Conservation (phyloP, 805 yeast species). For the Barnettozyma wickerhamii region DNA sequence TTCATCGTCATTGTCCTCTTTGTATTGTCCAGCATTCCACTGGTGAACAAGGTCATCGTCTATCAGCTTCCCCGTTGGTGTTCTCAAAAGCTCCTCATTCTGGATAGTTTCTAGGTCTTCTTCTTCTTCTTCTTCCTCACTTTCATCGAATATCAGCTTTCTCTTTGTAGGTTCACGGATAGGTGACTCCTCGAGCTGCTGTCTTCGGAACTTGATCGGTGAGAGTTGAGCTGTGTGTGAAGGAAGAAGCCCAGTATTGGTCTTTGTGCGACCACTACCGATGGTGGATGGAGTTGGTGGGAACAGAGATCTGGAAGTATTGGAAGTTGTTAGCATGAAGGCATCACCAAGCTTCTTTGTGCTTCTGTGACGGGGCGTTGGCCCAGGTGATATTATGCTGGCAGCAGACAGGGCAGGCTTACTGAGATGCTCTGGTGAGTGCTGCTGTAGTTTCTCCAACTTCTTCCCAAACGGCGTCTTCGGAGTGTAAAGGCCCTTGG, state of each 20-base stretch:
- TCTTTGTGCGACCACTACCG: slow-evolving; percentile 25
- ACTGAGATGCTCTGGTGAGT: slow-evolving; percentile 8
- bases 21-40: slow-evolving; percentile 28
- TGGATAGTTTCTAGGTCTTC: slow-evolving; percentile 12
- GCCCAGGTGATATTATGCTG: slow-evolving; percentile 17
- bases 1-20: slow-evolving; percentile 19
- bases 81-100: slow-evolving; percentile 13
- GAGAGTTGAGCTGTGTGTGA: slow-evolving; percentile 6
- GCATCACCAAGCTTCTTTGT: slow-evolving; percentile 16
- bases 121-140: slow-evolving; percentile 13
- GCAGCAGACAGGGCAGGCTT: slow-evolving; percentile 7
- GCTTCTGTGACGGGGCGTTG: slow-evolving; percentile 22
- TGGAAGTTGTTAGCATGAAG: slow-evolving; percentile 4
- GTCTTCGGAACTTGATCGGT: slow-evolving; percentile 10
- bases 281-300: slow-evolving; percentile 29
- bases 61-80: slow-evolving; percentile 34
- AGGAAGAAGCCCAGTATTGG: background rate
- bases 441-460: slow-evolving; percentile 9
- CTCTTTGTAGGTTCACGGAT: slow-evolving; percentile 20
- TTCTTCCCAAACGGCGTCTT: slow-evolving; percentile 22
- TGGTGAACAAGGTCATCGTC: slow-evolving; percentile 28
- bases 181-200: slow-evolving; percentile 9
- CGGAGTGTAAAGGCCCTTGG: slow-evolving; percentile 17
- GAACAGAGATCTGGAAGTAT: slow-evolving; percentile 20
- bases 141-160: slow-evolving; percentile 17